phyloP scores from a whole-genome alignment of 768 basidiomycete species.

The Calocera viscosa region DNA sequence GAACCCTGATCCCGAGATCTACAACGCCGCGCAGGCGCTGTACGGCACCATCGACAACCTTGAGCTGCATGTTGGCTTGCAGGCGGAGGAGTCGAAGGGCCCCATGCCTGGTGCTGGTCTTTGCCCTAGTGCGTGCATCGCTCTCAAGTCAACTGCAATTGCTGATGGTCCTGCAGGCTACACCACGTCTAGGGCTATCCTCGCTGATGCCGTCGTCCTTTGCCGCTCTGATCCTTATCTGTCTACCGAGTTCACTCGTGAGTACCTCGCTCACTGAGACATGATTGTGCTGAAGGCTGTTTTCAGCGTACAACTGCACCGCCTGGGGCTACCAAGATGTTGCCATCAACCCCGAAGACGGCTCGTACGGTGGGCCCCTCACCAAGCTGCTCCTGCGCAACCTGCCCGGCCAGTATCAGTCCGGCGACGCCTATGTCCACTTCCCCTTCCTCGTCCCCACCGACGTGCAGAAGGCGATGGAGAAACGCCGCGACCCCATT shows the following conservation, averaged over 20 bases:
- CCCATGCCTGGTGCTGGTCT: conserved; percentile 68
- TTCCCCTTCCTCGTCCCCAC: neutral
- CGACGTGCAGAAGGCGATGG: neutral
- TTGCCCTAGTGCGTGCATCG: conserved; percentile 49
- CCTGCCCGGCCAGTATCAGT: conserved; percentile 23
- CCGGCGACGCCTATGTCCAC: neutral
- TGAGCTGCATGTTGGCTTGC: conserved; percentile 69
- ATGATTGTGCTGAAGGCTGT: neutral
- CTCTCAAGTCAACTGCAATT: neutral
- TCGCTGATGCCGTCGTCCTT: conserved; percentile 30
- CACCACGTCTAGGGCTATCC: conserved; percentile 73
- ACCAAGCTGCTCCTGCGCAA: conserved; percentile 38
- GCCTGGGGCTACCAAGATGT: conserved; percentile 17
- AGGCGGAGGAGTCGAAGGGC: conserved; percentile 66
- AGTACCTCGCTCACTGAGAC: neutral
- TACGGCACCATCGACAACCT: conserved; percentile 62
- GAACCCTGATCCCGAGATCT: conserved; percentile 62
- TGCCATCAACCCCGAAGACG: conserved; percentile 14
- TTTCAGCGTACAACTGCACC: conserved; percentile 9
- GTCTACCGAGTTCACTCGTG: neutral
- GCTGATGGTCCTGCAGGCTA: conserved; percentile 27
- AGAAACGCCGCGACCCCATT: neutral
- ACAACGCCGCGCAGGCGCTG: conserved; percentile 57
- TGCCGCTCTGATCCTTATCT: conserved; percentile 11
- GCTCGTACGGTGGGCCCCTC: conserved; percentile 23